Base-by-base conservation (phyloP, 192 early-diverging fungal genomes). In the Geranomyces michiganensis region DNA sequence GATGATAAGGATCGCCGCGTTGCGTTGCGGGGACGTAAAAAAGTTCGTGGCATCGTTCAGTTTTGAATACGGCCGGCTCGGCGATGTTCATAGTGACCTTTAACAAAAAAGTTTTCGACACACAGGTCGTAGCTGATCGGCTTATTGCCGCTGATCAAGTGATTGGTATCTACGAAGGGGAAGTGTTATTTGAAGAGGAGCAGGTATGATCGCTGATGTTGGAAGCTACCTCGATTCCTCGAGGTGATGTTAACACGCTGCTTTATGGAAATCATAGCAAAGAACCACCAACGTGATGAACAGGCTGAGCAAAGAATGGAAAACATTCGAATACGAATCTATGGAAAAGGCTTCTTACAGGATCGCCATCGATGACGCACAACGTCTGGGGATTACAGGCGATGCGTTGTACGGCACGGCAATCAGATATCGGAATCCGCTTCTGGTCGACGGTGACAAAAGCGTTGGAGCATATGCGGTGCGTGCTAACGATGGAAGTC, bases 91-190 rank as follows among this genome's bases (percentile, higher is more conserved):
- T n/a, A n/a, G 46, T 47, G 10, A 14, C 46, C 46, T 47, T 10
- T 19, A 47, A 47, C 24, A 53, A 53, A 53, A 15, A 53, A 6
- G 51, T 26, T 53, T 24, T 53, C 24, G 51, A 7, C 7, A 7
- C 30, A 1, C 56, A 68, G 67, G 67, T 68, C 29, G 59, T 72
- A 5, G 62, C 70, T 14, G 41, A 27, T 22, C 24, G 30, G n/a
- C 21, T 5, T 24, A 65, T 72, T 26, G 4, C 19, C 9, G 29
- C 19, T 19, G 27, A 72, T 55, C 26, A 72, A 72, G 62, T 72
- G 9, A 72, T 72, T 31, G 70, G 70, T 13, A 43, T 72, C 0
- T 48, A 46, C 21, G 70, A 72, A 41, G 69, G 69, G 21, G 60
- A 61, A 30, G 27, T 49, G 10, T 21, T 45, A 29, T 71, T 71